Conservation (phyloP, 2,329 filamentous ascomycete species). For the Cytospora chrysosperma region DNA sequence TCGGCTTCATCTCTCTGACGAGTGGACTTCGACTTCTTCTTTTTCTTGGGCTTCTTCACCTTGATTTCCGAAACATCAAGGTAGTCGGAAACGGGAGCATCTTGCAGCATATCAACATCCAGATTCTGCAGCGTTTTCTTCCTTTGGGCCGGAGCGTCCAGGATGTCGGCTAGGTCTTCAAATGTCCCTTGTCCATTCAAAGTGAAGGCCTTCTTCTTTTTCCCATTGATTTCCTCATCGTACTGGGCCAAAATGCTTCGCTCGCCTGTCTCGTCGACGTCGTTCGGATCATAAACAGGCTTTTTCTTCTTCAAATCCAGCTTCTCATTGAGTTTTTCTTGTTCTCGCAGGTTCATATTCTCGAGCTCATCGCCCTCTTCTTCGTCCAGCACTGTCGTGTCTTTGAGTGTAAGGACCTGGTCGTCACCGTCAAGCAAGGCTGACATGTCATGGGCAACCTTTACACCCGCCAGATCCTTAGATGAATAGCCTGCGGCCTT, state of each 20-base stretch:
- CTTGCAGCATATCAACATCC: slow-evolving; percentile 67
- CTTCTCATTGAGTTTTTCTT: slow-evolving; percentile 71
- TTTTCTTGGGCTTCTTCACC: slow-evolving; percentile 91
- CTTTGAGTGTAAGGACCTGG: slow-evolving; percentile 92
- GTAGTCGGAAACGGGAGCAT: slow-evolving; percentile 79
- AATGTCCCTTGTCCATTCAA: slow-evolving; percentile 74
- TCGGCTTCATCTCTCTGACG: slow-evolving; percentile 69
- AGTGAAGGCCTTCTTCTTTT: slow-evolving; percentile 84
- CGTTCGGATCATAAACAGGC: slow-evolving; percentile 82
- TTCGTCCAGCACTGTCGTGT: slow-evolving; percentile 78
- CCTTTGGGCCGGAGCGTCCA: slow-evolving; percentile 44
- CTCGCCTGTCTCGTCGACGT: slow-evolving; percentile 63
- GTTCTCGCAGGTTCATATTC: slow-evolving; percentile 69
- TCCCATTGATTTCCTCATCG: slow-evolving; percentile 90
- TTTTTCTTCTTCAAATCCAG: slow-evolving; percentile 88
- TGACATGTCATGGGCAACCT: slow-evolving; percentile 82
- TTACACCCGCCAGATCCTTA: slow-evolving; percentile 84
- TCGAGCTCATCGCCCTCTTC: slow-evolving; percentile 90
- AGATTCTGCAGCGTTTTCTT: slow-evolving; percentile 69
- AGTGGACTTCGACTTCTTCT: slow-evolving; percentile 79
- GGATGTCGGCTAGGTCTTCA: slow-evolving; percentile 59
- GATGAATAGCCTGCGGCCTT: slow-evolving; percentile 73
- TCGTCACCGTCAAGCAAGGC: slow-evolving; percentile 81
- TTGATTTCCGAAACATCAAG: slow-evolving; percentile 84
- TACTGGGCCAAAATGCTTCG: slow-evolving; percentile 81